These are phyloP conservation scores for Irpex rosettiformis DNA, from an alignment of 1,284 basidiomycete genomes.

Conservation along the genomic window DNA sequence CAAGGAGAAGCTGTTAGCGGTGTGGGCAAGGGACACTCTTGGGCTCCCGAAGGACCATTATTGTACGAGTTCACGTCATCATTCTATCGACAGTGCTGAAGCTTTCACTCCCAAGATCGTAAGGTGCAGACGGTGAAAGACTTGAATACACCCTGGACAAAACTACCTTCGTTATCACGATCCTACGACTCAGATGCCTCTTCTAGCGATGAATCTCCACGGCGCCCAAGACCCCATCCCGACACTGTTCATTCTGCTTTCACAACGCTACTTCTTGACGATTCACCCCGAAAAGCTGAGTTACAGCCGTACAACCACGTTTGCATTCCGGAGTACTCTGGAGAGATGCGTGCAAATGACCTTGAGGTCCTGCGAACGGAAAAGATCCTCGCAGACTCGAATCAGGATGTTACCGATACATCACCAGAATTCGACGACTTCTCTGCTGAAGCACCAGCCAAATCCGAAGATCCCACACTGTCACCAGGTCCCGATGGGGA, in stretches of 20 bases:
- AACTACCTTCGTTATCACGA: conserved; percentile 28
- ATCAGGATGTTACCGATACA: neutral
- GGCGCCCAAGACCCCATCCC: conserved; percentile 8
- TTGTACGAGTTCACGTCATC: conserved; percentile 40
- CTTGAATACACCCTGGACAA: conserved; percentile 69
- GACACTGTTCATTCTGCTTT: conserved; percentile 47
- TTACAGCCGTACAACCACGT: conserved; percentile 82
- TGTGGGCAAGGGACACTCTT: conserved; percentile 81
- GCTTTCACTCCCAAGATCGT: conserved; percentile 36
- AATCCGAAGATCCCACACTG: neutral
- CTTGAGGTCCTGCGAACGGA: conserved; percentile 26
- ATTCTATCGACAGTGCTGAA: neutral
- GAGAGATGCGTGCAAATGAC: conserved; percentile 42
- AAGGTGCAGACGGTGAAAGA: conserved; percentile 78
- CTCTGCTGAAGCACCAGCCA: neutral
- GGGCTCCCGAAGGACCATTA: conserved; percentile 58
- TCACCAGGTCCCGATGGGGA: neutral
- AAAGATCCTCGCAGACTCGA: neutral
- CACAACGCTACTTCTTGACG: conserved; percentile 80
- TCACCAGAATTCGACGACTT: too few relatives aligned
- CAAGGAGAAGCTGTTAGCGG: conserved; percentile 46
- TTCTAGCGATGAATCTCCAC: neutral
- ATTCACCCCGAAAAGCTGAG: conserved; percentile 73
- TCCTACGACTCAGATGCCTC: neutral
- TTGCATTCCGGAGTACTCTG: conserved; percentile 67